Evolutionary conservation across 768 basidiomycete species (phyloP).

Genomic region (Podaxis sp.): DNA sequence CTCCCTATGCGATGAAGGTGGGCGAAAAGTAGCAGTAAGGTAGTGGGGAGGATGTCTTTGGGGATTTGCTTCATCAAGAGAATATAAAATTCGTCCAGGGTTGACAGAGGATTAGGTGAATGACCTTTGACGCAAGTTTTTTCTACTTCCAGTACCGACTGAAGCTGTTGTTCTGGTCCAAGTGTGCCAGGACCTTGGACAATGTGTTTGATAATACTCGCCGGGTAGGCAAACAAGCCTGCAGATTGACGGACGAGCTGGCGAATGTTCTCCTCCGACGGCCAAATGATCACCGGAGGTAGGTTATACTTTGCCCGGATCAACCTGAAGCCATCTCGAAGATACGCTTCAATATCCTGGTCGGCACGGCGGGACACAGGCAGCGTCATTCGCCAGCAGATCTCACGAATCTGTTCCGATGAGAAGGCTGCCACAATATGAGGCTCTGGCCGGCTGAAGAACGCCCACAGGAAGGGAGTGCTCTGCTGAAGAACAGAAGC

Average conservation of each 20-base stretch:
- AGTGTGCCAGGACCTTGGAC: background rate
- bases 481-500: background rate
- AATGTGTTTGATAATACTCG: constrained; percentile 24
- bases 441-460: constrained; percentile 26
- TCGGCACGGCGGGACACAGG: constrained; percentile 13
- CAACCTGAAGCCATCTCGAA: constrained; percentile 7
- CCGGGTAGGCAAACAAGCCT: constrained; percentile 25
- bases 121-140: background rate
- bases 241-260: background rate
- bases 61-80: background rate
- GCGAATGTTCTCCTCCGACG: constrained; percentile 8
- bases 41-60: background rate
- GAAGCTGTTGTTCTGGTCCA: background rate
- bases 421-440: constrained; percentile 18
- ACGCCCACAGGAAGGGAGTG: constrained; percentile 21
- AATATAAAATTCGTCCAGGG: background rate
- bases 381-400: constrained; percentile 1
- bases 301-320: constrained; percentile 3
- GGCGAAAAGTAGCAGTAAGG: background rate
- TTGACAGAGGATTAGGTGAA: background rate
- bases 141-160: background rate
- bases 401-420: background rate
- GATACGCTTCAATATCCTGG: constrained; percentile 17
- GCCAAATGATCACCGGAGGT: constrained; percentile 17
- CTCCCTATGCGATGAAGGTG: no score